Conservation (phyloP, 441 rosid species). For the Capsella rubella region DNA sequence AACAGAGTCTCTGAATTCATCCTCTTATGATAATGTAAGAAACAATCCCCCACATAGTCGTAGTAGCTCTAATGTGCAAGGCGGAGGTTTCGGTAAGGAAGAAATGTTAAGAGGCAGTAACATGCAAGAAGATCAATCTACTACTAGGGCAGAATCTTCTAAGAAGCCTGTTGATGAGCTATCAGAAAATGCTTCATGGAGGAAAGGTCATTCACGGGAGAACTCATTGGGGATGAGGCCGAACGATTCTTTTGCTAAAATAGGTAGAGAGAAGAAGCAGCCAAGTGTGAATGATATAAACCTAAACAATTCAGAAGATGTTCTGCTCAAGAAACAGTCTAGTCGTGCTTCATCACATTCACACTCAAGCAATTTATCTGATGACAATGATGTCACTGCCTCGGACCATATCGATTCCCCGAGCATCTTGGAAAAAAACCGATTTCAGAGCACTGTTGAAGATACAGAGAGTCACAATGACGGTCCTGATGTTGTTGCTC, state of each 20-base stretch:
- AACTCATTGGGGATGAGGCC: constrained; percentile 47
- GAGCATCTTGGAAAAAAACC: constrained; percentile 43
- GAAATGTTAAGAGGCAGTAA: constrained; percentile 42
- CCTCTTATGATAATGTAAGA: constrained; percentile 45
- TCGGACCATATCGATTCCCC: constrained; percentile 43
- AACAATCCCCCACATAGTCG: constrained; percentile 45
- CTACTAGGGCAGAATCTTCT: constrained; percentile 39
- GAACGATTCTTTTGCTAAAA: constrained; percentile 45
- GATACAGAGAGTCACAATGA: constrained; percentile 42
- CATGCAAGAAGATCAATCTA: constrained; percentile 43
- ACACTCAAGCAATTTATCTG: constrained; percentile 47
- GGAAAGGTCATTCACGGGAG: constrained; percentile 46
- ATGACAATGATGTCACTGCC: constrained; percentile 46
- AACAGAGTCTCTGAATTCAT: constrained; percentile 45
- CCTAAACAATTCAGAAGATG: constrained; percentile 47
- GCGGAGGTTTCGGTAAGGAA: constrained; percentile 47
- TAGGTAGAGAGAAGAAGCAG: constrained; percentile 44
- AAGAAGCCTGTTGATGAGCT: constrained; percentile 37
- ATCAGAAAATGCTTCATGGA: constrained; percentile 34
- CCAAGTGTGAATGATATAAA: constrained; percentile 49
- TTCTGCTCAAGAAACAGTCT: constrained; percentile 47
- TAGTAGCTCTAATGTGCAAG: constrained; percentile 49
- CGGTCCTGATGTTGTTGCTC: constrained; percentile 39
- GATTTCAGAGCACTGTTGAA: constrained; percentile 44
- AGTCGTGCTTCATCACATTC: constrained; percentile 50